Percentiles rank a stretch among this genome's conserved stretches.
phyloP scores from a whole-genome alignment of 306 rosid species.

The Betula pendula region DNA sequence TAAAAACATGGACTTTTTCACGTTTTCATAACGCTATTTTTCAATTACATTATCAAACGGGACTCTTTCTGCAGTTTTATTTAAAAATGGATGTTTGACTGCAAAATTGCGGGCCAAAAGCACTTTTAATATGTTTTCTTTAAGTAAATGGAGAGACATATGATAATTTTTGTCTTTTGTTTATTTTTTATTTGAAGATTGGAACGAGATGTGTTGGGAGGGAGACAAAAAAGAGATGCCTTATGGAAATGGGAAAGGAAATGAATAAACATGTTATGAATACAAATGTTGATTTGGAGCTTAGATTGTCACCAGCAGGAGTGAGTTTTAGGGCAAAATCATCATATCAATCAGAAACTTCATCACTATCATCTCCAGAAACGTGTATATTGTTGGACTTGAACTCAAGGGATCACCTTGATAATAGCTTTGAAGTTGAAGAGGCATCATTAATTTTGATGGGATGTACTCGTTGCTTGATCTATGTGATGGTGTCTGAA shows the following conservation, averaged over 20 bases:
- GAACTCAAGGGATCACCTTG: neutral
- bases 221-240: neutral
- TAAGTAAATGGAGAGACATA: too few relatives aligned
- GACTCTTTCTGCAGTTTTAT: too few relatives aligned
- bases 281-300: constrained; percentile 5
- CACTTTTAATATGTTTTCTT: too few relatives aligned
- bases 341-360: neutral
- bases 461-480: constrained; percentile 34
- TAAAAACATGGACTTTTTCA: too few relatives aligned
- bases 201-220: neutral
- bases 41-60: too few relatives aligned
- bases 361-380: constrained; percentile 4
- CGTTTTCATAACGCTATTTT: too few relatives aligned
- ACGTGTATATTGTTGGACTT: neutral
- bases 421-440: neutral
- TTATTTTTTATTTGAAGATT: constrained; percentile 1
- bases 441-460: constrained; percentile 2
- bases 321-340: neutral
- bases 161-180: too few relatives aligned
- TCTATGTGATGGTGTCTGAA: constrained; percentile 32
- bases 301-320: constrained; percentile 15
- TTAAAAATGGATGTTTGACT: too few relatives aligned
- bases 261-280: neutral
- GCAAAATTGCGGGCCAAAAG: too few relatives aligned
- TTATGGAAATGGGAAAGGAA: neutral